A percentile compares a stretch with the other conserved stretches of the same genome.
Evolutionary conservation across 495 filamentous ascomycete species (phyloP).

Genomic region (Daldinia caldariorum): DNA sequence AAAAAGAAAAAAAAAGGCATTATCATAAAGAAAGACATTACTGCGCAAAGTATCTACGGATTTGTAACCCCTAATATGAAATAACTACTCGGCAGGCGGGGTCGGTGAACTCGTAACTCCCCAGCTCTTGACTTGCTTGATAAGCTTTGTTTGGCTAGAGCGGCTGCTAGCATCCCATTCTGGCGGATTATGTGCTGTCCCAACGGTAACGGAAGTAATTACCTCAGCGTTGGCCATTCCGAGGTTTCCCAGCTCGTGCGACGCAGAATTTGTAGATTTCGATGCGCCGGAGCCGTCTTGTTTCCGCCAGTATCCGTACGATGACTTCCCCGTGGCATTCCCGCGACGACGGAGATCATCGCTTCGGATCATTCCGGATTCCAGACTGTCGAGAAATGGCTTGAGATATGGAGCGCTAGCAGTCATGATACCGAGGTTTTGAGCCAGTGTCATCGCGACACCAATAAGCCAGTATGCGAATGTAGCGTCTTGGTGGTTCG

Average conservation of each 20-base stretch:
- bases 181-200: neutral
- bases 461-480: constrained; percentile 8
- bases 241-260: constrained; percentile 4
- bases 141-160: constrained; percentile 14
- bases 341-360: constrained; percentile 48
- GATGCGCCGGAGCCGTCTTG: constrained; percentile 2
- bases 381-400: constrained; percentile 58
- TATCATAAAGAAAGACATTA: constrained; percentile 3
- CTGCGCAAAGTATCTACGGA: neutral
- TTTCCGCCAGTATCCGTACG: neutral
- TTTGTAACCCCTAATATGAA: neutral
- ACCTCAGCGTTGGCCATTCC: neutral
- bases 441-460: neutral
- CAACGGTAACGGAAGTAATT: constrained; percentile 1
- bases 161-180: constrained; percentile 10
- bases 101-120: constrained; percentile 6
- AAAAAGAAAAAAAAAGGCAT: neutral
- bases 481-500: constrained; percentile 10
- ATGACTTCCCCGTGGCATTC: constrained; percentile 18
- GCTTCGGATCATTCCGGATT: constrained; percentile 55
- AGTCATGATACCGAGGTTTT: constrained; percentile 52
- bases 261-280: constrained; percentile 8
- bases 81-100: neutral
- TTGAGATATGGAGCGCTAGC: constrained; percentile 59
- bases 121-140: constrained; percentile 14